phyloP scores from a whole-genome alignment of 2,329 filamentous ascomycete genomes.

The Ophiostoma fasciatum region DNA sequence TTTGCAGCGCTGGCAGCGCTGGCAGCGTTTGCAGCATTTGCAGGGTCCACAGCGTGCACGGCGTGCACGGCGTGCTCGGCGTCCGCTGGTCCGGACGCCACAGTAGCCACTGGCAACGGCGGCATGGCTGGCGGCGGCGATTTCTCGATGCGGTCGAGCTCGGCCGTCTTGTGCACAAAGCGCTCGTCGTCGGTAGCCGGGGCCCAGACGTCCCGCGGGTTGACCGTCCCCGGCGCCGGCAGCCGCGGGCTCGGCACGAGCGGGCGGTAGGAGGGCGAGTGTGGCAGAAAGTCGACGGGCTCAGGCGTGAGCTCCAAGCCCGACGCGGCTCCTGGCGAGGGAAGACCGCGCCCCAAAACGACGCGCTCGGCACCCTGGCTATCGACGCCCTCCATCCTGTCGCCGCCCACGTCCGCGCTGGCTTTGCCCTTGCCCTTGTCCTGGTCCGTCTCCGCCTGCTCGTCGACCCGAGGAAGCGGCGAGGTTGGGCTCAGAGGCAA shows the following conservation, averaged over 20 bases:
- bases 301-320: slow-evolving; percentile 11
- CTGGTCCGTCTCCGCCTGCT: background rate
- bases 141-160: slow-evolving; percentile 21
- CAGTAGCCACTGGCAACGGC: too few species aligned
- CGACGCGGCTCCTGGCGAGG: too few species aligned
- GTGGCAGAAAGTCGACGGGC: slow-evolving; percentile 8
- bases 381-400: slow-evolving; percentile 1
- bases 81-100: too few species aligned
- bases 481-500: slow-evolving; percentile 12
- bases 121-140: slow-evolving; percentile 12
- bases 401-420: too few species aligned
- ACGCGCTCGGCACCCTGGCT: background rate
- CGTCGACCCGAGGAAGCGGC: slow-evolving; percentile 6
- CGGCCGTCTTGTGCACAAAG: slow-evolving; percentile 19
- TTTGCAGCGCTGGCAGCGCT: too few species aligned
- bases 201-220: slow-evolving; percentile 39
- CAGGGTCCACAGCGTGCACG: too few species aligned
- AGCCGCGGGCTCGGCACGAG: slow-evolving; percentile 15
- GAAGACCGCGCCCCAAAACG: too few species aligned
- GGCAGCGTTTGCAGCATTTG: too few species aligned
- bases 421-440: too few species aligned
- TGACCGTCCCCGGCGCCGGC: slow-evolving; percentile 32
- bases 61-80: too few species aligned
- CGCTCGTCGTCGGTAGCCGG: slow-evolving; percentile 22
- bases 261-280: slow-evolving; percentile 6